Percentiles rank a stretch among this genome's conserved stretches.
Evolutionary conservation across 768 basidiomycete species (phyloP).

Genomic region (Leccinum fibrillosum): DNA sequence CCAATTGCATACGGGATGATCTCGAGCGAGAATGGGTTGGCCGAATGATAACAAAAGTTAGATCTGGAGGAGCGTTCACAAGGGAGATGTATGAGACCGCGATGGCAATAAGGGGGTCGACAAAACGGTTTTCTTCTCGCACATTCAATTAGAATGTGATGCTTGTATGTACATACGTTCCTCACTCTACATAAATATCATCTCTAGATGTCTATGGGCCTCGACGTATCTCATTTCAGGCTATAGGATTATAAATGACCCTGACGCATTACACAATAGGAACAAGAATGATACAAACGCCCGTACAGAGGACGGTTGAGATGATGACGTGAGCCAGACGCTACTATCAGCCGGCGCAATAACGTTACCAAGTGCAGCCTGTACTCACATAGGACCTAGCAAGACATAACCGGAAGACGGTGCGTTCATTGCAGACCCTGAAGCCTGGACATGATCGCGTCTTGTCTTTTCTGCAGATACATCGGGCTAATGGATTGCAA

Average conservation of each 20-base stretch:
- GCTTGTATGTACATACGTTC: background rate
- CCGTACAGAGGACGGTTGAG: background rate
- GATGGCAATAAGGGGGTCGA: slow-evolving; percentile 36
- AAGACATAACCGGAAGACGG: background rate
- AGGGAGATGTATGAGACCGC: slow-evolving; percentile 53
- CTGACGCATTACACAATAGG: slow-evolving; percentile 14
- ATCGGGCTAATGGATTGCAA: slow-evolving; percentile 53
- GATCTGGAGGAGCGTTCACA: slow-evolving; percentile 48
- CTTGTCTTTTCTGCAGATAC: slow-evolving; percentile 47
- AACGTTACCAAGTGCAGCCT: background rate
- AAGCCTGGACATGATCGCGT: slow-evolving; percentile 46
- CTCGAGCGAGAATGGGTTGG: slow-evolving; percentile 56
- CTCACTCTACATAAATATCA: background rate
- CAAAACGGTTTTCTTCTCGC: slow-evolving; percentile 11
- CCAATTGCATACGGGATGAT: slow-evolving; percentile 65
- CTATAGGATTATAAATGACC: background rate
- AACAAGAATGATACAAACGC: slow-evolving; percentile 1
- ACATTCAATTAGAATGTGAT: background rate
- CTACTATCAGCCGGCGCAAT: slow-evolving; percentile 2
- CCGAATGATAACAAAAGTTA: slow-evolving; percentile 47
- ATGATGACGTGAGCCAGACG: background rate
- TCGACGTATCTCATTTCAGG: background rate
- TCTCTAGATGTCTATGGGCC: background rate
- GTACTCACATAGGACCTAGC: slow-evolving; percentile 7
- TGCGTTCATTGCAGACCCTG: slow-evolving; percentile 35